A percentile compares a stretch with the other conserved stretches of the same genome.
phyloP scores from a whole-genome alignment of 169 alveolate species.

The Plasmodium sp. region DNA sequence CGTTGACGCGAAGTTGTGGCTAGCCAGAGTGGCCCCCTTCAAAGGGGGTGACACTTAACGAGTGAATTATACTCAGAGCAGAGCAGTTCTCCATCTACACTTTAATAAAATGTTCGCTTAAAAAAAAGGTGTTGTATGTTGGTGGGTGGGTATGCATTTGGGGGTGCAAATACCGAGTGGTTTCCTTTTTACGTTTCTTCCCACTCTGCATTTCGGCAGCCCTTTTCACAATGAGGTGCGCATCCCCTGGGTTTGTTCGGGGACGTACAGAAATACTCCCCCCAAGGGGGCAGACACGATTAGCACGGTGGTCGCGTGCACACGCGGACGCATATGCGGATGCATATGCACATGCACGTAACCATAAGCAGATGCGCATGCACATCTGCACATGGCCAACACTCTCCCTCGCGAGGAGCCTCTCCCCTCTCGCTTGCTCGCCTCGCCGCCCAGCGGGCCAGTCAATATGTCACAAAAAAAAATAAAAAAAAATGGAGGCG shows the following conservation, averaged over 20 bases:
- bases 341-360: neutral
- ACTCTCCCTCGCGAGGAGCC: neutral
- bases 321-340: neutral
- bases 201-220: neutral
- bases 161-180: neutral
- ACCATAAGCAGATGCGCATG: too few relatives aligned
- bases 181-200: neutral
- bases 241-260: neutral
- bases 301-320: neutral
- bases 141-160: neutral
- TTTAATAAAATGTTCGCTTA: neutral
- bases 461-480: neutral
- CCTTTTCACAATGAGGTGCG: neutral
- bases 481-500: neutral
- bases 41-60: neutral
- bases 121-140: neutral
- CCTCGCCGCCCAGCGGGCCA: neutral
- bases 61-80: neutral
- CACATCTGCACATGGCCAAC: neutral
- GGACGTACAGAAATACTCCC: neutral
- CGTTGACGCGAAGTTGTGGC: neutral
- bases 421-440: neutral
- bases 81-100: neutral
- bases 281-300: neutral
- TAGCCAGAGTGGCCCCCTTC: neutral